Evolutionary conservation across 176 grass and related monocot genomes (phyloP), one percentile per base, ranked within the genome.

Genomic region (Neostapfia colusana): DNA sequence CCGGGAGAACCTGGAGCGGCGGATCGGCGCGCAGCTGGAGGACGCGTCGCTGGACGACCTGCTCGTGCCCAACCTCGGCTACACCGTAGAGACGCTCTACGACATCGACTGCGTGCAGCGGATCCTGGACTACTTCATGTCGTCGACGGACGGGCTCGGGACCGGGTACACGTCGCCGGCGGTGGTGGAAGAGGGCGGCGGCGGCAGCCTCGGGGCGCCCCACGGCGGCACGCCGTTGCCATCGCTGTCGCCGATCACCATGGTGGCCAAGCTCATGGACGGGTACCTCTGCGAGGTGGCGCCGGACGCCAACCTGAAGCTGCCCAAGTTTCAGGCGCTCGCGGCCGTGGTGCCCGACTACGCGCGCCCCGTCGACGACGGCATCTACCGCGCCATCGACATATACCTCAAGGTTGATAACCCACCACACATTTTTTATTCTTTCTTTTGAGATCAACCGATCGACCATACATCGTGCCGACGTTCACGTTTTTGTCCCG

Each of bases 381-480:
- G 83, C 42, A 90, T 97, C 68, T 97, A 97, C 36, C 85, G 86
- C 34, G 93, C 88, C 34, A 86, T 85, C 31, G 93, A 90, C 67
- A 88, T 90, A 70, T 97, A 93, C 79, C 85, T 97, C 67, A 90
- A 97, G 90, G 93, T n/a, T n/a, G n/a, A n/a, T n/a, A n/a, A n/a
- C n/a, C n/a, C n/a, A n/a, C n/a, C n/a, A n/a, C n/a, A n/a, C n/a
- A n/a, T n/a, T n/a, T n/a, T n/a, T n/a, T n/a, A n/a, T n/a, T n/a
- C n/a, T n/a, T n/a, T n/a, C n/a, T n/a, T n/a, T n/a, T n/a, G n/a
- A n/a, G n/a, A n/a, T n/a, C n/a, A n/a, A n/a, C n/a, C n/a, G n/a
- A n/a, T n/a, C n/a, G 21, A 59, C n/a, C 26, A 50, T 45, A 2
- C 36, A 28, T 51, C 43, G 10, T 10, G 26, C 48, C 31, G 15